Conservation (phyloP, 2,329 filamentous ascomycete genomes). For the Pseudocercospora pini-densiflorae region DNA sequence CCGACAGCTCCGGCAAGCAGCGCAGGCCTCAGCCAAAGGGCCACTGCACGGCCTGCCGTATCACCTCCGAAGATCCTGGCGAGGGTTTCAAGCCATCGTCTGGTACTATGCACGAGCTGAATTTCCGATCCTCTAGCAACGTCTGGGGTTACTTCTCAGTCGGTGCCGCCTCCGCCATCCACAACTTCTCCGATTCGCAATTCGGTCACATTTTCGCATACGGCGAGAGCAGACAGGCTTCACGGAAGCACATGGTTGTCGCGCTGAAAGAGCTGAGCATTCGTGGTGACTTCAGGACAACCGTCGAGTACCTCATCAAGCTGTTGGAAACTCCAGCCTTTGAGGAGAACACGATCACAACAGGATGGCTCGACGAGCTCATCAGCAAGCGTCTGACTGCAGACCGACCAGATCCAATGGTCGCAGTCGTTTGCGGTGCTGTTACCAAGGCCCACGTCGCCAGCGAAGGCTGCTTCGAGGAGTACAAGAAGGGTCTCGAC, state of each 20-base stretch:
- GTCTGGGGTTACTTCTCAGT: constrained; percentile 99
- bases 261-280: constrained; percentile 98
- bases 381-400: constrained; percentile 98
- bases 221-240: constrained; percentile 94
- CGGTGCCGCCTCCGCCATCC: constrained; percentile 92
- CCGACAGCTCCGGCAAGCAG: constrained; percentile 81
- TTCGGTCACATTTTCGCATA: constrained; percentile 99
- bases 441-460: constrained; percentile 93
- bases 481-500: constrained; percentile 87
- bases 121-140: constrained; percentile 98
- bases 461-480: constrained; percentile 85
- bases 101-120: constrained; percentile 98
- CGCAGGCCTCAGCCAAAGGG: constrained; percentile 91
- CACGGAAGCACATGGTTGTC: constrained; percentile 98
- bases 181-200: constrained; percentile 98
- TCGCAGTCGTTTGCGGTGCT: constrained; percentile 94
- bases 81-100: constrained; percentile 99
- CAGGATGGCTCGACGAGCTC: constrained; percentile 97
- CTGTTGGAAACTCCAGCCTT: constrained; percentile 97
- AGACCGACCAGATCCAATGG: constrained; percentile 88
- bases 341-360: constrained; percentile 98
- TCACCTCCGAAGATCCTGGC: constrained; percentile 97
- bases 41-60: constrained; percentile 97
- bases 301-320: constrained; percentile 98
- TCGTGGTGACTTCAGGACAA: constrained; percentile 98